Conservation (phyloP, 345 rosid species). For the Lumnitzera littorea region DNA sequence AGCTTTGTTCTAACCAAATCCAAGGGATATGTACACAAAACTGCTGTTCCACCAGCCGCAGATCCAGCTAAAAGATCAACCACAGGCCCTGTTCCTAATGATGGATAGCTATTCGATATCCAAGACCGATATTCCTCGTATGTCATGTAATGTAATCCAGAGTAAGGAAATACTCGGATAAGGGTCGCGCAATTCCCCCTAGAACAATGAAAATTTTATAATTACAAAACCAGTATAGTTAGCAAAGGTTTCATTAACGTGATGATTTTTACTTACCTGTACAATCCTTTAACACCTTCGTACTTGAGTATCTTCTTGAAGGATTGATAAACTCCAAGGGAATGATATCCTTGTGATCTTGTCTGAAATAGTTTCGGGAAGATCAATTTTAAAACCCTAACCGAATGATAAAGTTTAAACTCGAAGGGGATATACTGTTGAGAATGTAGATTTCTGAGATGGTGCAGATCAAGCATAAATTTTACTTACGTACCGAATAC, state of each 20-base stretch:
- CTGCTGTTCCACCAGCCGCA: slow-evolving; percentile 94
- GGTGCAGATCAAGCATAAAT: too few relatives aligned
- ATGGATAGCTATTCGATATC: slow-evolving; percentile 53
- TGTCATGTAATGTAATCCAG: slow-evolving; percentile 87
- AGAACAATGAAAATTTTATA: slow-evolving; percentile 4
- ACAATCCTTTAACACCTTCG: slow-evolving; percentile 80
- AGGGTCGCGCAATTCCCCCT: slow-evolving; percentile 96
- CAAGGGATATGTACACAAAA: slow-evolving; percentile 84
- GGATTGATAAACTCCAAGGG: slow-evolving; percentile 68
- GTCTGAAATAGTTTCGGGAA: slow-evolving; percentile 31
- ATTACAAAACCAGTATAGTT: not conserved
- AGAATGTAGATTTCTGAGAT: too few relatives aligned
- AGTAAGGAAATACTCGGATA: slow-evolving; percentile 77
- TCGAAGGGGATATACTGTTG: too few relatives aligned
- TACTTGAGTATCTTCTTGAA: slow-evolving; percentile 65
- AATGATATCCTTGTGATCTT: slow-evolving; percentile 66
- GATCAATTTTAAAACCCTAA: not conserved
- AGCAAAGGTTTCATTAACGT: not conserved
- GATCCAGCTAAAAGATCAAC: slow-evolving; percentile 90
- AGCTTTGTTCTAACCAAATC: slow-evolving; percentile 93
- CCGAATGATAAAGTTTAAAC: too few relatives aligned
- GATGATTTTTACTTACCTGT: slow-evolving; percentile 41
- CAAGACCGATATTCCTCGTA: slow-evolving; percentile 84
- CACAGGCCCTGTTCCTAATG: slow-evolving; percentile 80
- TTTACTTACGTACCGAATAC: too few relatives aligned